Percentiles rank a stretch among this genome's conserved stretches.
These are phyloP conservation scores for Davidsoniella eucalypti DNA, from an alignment of 2,329 filamentous ascomycete species.

Conservation along the genomic window DNA sequence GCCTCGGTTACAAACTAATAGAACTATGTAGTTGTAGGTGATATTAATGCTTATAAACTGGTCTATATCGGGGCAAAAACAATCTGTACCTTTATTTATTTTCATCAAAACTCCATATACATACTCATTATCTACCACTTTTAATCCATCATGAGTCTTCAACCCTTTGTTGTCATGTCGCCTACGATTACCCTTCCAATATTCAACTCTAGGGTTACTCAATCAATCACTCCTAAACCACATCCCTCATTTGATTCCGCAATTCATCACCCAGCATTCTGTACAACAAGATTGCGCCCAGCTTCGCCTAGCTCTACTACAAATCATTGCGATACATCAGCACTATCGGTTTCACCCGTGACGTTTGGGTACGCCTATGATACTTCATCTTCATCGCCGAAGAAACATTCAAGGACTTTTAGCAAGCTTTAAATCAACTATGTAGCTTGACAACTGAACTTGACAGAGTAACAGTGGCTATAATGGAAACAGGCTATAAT, in stretches of 20 bases:
- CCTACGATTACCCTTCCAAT: too few species aligned
- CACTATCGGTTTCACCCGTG: constrained; percentile 1
- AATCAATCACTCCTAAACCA: neutral
- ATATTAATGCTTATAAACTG: too few species aligned
- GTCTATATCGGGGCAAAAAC: too few species aligned
- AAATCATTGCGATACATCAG: too few species aligned
- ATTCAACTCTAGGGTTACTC: too few species aligned
- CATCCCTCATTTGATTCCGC: constrained; percentile 5
- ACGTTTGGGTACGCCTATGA: constrained; percentile 7
- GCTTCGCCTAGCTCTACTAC: neutral
- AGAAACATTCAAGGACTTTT: too few species aligned
- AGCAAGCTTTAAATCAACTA: neutral
- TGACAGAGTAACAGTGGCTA: neutral
- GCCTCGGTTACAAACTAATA: too few species aligned
- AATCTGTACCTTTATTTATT: neutral
- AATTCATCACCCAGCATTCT: constrained; percentile 10
- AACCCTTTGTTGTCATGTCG: too few species aligned
- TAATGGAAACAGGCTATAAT: neutral
- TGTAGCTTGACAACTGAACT: neutral
- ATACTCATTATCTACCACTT: neutral
- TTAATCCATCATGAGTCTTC: neutral
- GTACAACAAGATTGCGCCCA: constrained; percentile 1
- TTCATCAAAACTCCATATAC: neutral
- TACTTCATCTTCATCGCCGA: neutral
- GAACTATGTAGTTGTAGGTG: too few species aligned